A percentile compares a stretch with the other conserved stretches of the same genome.
phyloP scores from a whole-genome alignment of 495 filamentous ascomycete genomes.

The Hypoxylon perforatum region DNA sequence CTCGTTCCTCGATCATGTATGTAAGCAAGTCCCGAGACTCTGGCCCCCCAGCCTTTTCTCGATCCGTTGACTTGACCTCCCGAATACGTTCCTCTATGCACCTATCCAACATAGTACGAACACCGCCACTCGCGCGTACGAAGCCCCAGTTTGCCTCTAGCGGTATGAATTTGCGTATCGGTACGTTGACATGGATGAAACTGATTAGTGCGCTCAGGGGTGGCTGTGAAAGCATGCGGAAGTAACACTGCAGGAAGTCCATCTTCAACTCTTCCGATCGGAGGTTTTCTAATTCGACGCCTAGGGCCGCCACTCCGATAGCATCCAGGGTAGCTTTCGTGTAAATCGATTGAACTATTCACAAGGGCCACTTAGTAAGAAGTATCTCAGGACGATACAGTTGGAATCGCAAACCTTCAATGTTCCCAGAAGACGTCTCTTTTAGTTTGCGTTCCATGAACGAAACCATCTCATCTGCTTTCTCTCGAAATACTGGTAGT shows the following conservation, averaged over 20 bases:
- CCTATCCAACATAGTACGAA: slow-evolving; percentile 22
- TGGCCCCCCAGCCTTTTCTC: slow-evolving; percentile 15
- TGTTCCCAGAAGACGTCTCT: slow-evolving; percentile 7
- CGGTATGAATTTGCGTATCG: slow-evolving; percentile 38
- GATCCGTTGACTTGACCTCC: slow-evolving; percentile 34
- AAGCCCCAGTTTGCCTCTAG: slow-evolving; percentile 40
- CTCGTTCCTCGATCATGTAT: slow-evolving; percentile 40
- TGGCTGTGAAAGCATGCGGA: slow-evolving; percentile 43
- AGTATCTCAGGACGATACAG: too few relatives aligned
- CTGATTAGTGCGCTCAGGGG: slow-evolving; percentile 41
- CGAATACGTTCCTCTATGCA: slow-evolving; percentile 30
- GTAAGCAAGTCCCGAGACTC: slow-evolving; percentile 38
- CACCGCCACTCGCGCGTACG: slow-evolving; percentile 24
- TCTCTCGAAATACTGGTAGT: slow-evolving; percentile 38
- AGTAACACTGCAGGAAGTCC: slow-evolving; percentile 38
- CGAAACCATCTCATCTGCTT: slow-evolving; percentile 20
- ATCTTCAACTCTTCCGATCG: slow-evolving; percentile 50
- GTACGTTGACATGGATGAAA: slow-evolving; percentile 39
- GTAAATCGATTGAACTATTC: slow-evolving; percentile 28
- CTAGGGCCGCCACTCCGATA: slow-evolving; percentile 74
- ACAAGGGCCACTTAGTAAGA: background rate
- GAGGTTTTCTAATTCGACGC: slow-evolving; percentile 71
- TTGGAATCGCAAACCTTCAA: slow-evolving; percentile 30
- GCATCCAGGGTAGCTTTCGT: slow-evolving; percentile 69
- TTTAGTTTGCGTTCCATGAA: slow-evolving; percentile 10